Evolutionary conservation across 768 basidiomycete species (phyloP).

Genomic region (Collybia sp.): DNA sequence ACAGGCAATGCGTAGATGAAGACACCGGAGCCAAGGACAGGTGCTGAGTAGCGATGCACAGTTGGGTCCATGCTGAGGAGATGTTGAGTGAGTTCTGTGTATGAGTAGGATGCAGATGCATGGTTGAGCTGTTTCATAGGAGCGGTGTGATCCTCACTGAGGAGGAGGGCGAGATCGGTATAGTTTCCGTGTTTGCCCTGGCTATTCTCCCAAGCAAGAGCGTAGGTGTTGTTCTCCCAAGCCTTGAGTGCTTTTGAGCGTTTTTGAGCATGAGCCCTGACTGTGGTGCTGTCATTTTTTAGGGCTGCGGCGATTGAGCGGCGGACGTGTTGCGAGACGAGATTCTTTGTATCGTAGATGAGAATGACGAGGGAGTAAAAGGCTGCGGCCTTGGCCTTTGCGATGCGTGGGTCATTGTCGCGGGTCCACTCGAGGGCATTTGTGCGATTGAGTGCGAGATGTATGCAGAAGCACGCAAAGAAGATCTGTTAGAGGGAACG

Average conservation of each 20-base stretch:
- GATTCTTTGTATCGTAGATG: conserved; percentile 1
- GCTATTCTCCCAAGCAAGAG: neutral
- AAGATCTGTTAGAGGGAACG: too few species aligned
- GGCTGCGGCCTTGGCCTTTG: neutral
- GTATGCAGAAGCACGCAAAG: conserved; percentile 1
- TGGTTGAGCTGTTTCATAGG: too few species aligned
- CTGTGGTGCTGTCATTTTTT: neutral
- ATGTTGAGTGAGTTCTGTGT: neutral
- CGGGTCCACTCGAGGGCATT: neutral
- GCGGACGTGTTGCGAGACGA: neutral
- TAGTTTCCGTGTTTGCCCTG: neutral
- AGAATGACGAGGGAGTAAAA: neutral
- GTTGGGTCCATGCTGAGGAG: neutral
- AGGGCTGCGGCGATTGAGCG: neutral
- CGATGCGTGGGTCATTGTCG: neutral
- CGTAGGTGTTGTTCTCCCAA: neutral
- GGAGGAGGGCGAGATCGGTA: neutral
- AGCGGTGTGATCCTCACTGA: too few species aligned
- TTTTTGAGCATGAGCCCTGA: neutral
- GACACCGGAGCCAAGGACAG: neutral
- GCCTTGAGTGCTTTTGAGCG: neutral
- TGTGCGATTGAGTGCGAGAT: neutral
- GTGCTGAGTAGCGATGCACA: neutral
- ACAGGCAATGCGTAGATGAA: neutral
- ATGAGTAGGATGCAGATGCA: too few species aligned